These are phyloP conservation scores for Cyberlindnera subsufficiens DNA, from an alignment of 805 yeast genomes.

Conservation along the genomic window DNA sequence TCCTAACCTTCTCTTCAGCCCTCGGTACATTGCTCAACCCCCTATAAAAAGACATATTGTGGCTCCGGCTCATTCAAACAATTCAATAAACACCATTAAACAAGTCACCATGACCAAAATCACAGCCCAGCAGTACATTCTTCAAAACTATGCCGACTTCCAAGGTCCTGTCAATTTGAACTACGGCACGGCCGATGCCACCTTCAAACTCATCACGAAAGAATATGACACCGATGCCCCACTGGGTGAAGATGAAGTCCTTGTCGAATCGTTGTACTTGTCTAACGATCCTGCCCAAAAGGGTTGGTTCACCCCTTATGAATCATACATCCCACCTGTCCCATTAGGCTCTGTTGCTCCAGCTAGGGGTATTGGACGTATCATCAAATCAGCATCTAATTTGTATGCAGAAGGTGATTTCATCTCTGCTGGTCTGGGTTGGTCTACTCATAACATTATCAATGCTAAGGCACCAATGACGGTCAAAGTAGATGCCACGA, in stretches of 20 bases:
- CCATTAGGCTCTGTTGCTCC: conserved; percentile 39
- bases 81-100: not conserved
- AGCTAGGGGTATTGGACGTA: conserved; percentile 46
- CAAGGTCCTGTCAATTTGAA: conserved; percentile 23
- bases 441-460: conserved; percentile 44
- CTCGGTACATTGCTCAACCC: no score
- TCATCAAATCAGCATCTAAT: conserved; percentile 39
- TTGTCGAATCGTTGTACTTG: conserved; percentile 39
- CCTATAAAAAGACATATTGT: no score
- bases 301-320: conserved; percentile 40
- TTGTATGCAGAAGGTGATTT: conserved; percentile 39
- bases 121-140: conserved; percentile 26
- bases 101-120: conserved; percentile 10
- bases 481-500: conserved; percentile 12
- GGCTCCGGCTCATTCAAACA: not conserved
- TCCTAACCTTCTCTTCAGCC: no score
- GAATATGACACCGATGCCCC: conserved; percentile 18
- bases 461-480: conserved; percentile 5
- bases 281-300: conserved; percentile 63
- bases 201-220: conserved; percentile 23
- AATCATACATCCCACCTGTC: conserved; percentile 25
- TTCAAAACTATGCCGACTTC: conserved; percentile 23
- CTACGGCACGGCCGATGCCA: conserved; percentile 20
- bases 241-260: conserved; percentile 34
- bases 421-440: conserved; percentile 36